Percentiles rank a stretch among this genome's conserved stretches.
Conservation (phyloP, 495 filamentous ascomycete genomes). For the Hyaloscypha variabilis region DNA sequence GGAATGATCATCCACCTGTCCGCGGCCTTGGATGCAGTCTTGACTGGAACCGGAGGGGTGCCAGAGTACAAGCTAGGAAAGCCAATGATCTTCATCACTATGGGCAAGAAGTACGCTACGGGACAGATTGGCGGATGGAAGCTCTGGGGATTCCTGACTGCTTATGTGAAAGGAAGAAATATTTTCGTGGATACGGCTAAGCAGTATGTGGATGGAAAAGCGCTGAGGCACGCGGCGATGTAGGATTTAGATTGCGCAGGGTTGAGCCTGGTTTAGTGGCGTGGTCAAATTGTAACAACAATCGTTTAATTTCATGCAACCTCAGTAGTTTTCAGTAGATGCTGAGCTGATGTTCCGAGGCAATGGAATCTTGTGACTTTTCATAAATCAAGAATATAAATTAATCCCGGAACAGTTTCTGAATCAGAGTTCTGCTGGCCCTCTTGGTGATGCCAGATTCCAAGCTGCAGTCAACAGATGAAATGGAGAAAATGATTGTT, state of each 20-base stretch:
- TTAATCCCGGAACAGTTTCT: no score
- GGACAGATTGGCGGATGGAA: constrained; percentile 7
- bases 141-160: neutral
- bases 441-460: no score
- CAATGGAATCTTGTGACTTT: no score
- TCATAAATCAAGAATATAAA: no score
- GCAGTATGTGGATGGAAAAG: constrained; percentile 4
- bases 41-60: neutral
- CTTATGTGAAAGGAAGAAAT: neutral
- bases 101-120: constrained; percentile 3
- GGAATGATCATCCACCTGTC: neutral
- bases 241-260: neutral
- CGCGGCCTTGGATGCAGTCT: neutral
- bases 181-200: constrained; percentile 7
- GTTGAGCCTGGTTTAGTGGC: neutral
- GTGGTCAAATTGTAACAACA: no score
- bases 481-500: no score
- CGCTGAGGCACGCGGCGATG: neutral
- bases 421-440: no score
- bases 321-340: no score
- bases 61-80: constrained; percentile 9
- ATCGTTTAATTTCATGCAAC: no score
- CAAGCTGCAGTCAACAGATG: no score
- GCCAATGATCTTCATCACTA: constrained; percentile 35
- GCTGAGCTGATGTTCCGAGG: no score